Evolutionary conservation across 306 rosid genomes (phyloP).

Genomic region (Vachellia pachyceras): DNA sequence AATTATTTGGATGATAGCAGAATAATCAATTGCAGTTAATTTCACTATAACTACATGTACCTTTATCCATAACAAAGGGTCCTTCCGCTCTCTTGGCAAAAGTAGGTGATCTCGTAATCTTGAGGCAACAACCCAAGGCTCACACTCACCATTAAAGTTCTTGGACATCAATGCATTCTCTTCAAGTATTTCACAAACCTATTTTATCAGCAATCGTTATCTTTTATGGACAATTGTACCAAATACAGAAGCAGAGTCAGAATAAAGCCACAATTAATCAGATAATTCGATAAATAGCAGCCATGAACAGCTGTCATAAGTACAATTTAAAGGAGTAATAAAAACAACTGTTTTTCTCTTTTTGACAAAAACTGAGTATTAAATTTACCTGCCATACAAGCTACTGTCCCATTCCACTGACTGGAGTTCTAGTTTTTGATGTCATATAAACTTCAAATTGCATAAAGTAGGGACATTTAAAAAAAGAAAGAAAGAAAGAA

Average conservation of each 20-base stretch:
- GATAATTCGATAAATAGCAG: background rate
- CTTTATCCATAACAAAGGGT: constrained; percentile 80
- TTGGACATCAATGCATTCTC: constrained; percentile 80
- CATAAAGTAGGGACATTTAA: background rate
- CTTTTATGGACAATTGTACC: background rate
- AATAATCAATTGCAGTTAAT: constrained; percentile 23
- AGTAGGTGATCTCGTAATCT: constrained; percentile 90
- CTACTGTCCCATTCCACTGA: background rate
- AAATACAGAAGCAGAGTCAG: background rate
- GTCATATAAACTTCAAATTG: constrained; percentile 11
- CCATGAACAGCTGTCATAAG: background rate
- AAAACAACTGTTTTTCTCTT: constrained; percentile 15
- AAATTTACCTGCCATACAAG: constrained; percentile 16
- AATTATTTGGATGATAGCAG: constrained; percentile 11
- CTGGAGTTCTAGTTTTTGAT: constrained; percentile 19
- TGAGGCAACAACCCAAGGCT: constrained; percentile 90
- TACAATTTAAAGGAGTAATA: constrained; percentile 28
- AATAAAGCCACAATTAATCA: constrained; percentile 28
- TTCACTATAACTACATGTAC: constrained; percentile 42
- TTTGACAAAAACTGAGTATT: constrained; percentile 3
- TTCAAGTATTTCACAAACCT: constrained; percentile 93
- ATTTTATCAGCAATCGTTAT: constrained; percentile 35
- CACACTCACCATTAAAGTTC: constrained; percentile 59
- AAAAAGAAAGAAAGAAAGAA: no score
- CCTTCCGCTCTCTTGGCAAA: constrained; percentile 86